A percentile compares a stretch with the other conserved stretches of the same genome.
phyloP scores from a whole-genome alignment of 495 filamentous ascomycete genomes.

The Annulohypoxylon nitens region DNA sequence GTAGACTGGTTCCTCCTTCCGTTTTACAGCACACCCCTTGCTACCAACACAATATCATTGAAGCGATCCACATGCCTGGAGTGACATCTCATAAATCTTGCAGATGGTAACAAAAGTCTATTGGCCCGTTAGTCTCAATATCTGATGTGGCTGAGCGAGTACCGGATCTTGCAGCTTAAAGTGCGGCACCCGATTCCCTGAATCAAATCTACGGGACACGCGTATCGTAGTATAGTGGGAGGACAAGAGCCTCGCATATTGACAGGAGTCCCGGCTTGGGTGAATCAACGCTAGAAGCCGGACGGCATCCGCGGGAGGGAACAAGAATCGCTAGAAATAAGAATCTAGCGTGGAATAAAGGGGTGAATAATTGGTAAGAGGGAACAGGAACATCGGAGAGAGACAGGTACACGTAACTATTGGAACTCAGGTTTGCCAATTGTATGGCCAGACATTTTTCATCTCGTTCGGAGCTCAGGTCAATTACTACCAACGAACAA shows the following conservation, averaged over 20 bases:
- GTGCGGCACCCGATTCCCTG: slow-evolving; percentile 36
- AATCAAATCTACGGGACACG: slow-evolving; percentile 24
- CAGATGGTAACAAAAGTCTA: slow-evolving; percentile 1
- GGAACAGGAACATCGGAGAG: slow-evolving; percentile 25
- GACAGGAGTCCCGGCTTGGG: slow-evolving; percentile 22
- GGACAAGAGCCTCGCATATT: slow-evolving; percentile 39
- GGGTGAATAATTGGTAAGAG: neutral
- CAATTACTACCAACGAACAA: slow-evolving; percentile 31
- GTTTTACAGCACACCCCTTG: slow-evolving; percentile 27
- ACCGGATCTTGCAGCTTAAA: slow-evolving; percentile 31
- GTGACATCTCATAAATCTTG: slow-evolving; percentile 11
- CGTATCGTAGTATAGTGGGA: slow-evolving; percentile 19
- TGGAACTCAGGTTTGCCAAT: slow-evolving; percentile 37
- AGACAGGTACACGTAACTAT: slow-evolving; percentile 43
- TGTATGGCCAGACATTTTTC: slow-evolving; percentile 34
- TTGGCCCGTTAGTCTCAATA: slow-evolving; percentile 20
- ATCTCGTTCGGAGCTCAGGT: slow-evolving; percentile 28
- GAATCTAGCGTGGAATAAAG: slow-evolving; percentile 26
- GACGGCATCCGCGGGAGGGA: slow-evolving; percentile 15
- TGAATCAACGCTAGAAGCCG: neutral
- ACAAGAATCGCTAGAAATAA: slow-evolving; percentile 29
- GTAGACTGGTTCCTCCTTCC: slow-evolving; percentile 41
- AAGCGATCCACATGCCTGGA: slow-evolving; percentile 15
- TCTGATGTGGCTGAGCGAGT: slow-evolving; percentile 15
- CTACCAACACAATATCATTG: neutral